phyloP scores from a whole-genome alignment of 805 yeast genomes.

The Monosporozyma aerobia region DNA sequence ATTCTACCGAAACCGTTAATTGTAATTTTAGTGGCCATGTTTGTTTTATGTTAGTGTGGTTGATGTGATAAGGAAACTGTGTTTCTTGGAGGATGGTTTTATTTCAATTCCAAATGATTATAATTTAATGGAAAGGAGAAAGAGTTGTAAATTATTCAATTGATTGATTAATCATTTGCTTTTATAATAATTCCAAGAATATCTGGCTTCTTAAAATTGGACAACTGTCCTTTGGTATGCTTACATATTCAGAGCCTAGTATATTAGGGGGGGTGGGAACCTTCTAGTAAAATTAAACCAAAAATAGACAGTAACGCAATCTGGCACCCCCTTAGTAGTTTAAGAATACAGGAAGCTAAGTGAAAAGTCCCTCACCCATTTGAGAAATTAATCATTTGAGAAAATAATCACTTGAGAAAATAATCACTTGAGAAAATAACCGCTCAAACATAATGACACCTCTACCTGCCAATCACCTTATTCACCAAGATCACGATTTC shows the following conservation, averaged over 20 bases:
- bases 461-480: no score
- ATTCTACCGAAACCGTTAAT: conserved; percentile 70
- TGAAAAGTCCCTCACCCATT: background rate
- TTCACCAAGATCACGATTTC: no score
- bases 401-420: no score
- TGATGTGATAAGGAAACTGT: background rate
- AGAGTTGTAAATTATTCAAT: background rate
- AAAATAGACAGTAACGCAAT: no score
- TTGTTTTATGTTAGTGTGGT: background rate
- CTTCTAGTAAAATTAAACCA: no score
- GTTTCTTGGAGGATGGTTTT: background rate
- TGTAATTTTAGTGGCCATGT: conserved; percentile 38
- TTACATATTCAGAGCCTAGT: no score
- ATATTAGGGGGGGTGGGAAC: no score
- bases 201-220: no score
- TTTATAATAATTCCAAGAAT: background rate
- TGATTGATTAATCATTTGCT: background rate
- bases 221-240: background rate
- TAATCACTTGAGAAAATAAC: background rate
- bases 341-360: background rate
- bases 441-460: background rate
- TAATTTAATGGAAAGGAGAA: background rate
- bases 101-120: background rate
- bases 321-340: background rate
- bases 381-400: no score